Conservation (phyloP, 2,329 filamentous ascomycete genomes). For the Hypoxylon sp. region DNA sequence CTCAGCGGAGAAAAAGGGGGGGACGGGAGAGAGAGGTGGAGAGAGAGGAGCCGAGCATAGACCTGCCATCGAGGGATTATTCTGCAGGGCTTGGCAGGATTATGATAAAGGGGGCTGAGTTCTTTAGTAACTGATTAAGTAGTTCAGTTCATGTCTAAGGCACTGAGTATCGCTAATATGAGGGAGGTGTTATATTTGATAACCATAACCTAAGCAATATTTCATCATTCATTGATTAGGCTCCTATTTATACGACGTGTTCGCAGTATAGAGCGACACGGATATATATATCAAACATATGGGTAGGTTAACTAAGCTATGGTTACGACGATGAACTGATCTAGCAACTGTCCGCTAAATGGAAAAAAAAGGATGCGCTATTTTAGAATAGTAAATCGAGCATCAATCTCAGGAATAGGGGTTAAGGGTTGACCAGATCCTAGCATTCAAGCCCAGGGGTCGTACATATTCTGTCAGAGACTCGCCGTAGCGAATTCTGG, state of each 20-base stretch:
- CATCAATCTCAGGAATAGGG: neutral
- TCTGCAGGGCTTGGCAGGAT: too few species aligned
- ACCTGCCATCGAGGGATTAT: too few species aligned
- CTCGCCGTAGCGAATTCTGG: slow-evolving; percentile 5
- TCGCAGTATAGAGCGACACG: neutral
- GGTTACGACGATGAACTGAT: neutral
- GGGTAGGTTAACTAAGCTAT: neutral
- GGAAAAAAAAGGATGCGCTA: neutral
- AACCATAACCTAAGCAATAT: neutral
- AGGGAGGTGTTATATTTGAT: neutral
- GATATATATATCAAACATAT: neutral
- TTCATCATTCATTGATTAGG: neutral
- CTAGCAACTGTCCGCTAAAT: neutral
- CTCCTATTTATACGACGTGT: neutral
- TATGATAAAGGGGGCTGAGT: too few species aligned
- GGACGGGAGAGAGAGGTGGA: too few species aligned
- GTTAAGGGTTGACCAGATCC: neutral
- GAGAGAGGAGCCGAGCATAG: too few species aligned
- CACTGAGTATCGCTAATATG: neutral
- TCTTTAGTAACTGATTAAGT: too few species aligned
- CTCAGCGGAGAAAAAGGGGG: too few species aligned
- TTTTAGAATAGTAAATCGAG: neutral
- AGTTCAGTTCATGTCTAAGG: neutral
- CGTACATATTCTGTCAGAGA: neutral
- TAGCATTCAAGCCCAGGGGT: neutral